Percentiles rank a stretch among this genome's conserved stretches.
phyloP scores from a whole-genome alignment of 2,329 filamentous ascomycete species.

The Penicillium hordei region DNA sequence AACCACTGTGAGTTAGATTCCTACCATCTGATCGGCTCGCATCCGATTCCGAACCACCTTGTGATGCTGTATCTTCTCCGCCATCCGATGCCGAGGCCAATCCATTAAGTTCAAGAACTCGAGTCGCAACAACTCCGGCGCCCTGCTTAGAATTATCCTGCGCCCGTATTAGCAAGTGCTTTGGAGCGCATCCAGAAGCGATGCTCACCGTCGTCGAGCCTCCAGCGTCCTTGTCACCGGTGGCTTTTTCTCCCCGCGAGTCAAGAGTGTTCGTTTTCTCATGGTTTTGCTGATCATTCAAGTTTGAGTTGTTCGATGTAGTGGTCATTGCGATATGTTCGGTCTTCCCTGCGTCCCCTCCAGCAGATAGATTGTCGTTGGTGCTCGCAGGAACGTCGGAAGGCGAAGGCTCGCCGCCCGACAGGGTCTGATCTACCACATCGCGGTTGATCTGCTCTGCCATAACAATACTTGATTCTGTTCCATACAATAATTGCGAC shows the following conservation, averaged over 20 bases:
- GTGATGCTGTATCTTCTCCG: slow-evolving; percentile 42
- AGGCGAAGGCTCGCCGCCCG: slow-evolving; percentile 62
- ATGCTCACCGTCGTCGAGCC: slow-evolving; percentile 34
- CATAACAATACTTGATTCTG: slow-evolving; percentile 65
- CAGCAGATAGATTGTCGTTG: slow-evolving; percentile 55
- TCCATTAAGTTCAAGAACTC: slow-evolving; percentile 43
- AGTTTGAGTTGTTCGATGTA: slow-evolving; percentile 29
- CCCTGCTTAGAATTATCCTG: slow-evolving; percentile 35
- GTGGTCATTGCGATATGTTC: slow-evolving; percentile 42
- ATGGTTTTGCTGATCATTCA: slow-evolving; percentile 26
- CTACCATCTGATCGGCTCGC: slow-evolving; percentile 56
- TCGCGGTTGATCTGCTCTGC: slow-evolving; percentile 68
- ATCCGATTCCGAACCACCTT: slow-evolving; percentile 62
- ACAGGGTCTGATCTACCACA: slow-evolving; percentile 71
- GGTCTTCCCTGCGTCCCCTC: slow-evolving; percentile 48
- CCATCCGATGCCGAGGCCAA: slow-evolving; percentile 37
- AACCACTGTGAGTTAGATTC: slow-evolving; percentile 47
- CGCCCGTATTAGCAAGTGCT: slow-evolving; percentile 20
- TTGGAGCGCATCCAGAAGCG: slow-evolving; percentile 9
- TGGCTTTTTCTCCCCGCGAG: slow-evolving; percentile 21
- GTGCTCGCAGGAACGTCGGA: slow-evolving; percentile 66
- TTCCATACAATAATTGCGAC: slow-evolving; percentile 28
- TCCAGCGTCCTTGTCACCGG: slow-evolving; percentile 28
- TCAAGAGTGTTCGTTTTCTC: slow-evolving; percentile 22
- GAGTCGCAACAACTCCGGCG: slow-evolving; percentile 34